A percentile compares a stretch with the other conserved stretches of the same genome.
Conservation (phyloP, 2,329 filamentous ascomycete species). For the Didymella segeticola region DNA sequence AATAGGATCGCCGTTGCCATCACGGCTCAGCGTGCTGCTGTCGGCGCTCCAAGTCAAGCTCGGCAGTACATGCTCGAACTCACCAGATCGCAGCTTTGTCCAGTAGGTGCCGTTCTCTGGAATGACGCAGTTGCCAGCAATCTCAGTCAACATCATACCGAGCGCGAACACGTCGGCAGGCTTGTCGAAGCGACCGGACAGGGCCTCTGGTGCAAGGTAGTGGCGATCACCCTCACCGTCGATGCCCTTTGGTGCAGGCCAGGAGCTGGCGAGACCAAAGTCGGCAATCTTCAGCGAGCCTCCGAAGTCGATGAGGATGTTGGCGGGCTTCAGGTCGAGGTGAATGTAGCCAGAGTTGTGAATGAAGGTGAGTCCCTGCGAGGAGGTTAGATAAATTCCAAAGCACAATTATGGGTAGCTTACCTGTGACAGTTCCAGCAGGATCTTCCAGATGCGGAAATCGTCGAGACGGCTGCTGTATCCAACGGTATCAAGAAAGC, state of each 20-base stretch:
- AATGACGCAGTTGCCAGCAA: constrained; percentile 89
- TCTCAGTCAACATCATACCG: constrained; percentile 92
- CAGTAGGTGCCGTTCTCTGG: constrained; percentile 92
- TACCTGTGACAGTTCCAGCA: constrained; percentile 85
- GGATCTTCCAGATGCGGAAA: constrained; percentile 98
- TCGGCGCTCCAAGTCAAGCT: constrained; percentile 82
- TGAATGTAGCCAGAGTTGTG: constrained; percentile 88
- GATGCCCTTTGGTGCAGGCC: constrained; percentile 77
- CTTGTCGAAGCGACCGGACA: constrained; percentile 85
- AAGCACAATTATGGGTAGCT: constrained; percentile 45
- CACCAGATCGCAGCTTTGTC: constrained; percentile 86
- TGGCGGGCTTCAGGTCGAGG: constrained; percentile 84
- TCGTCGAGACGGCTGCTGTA: constrained; percentile 88
- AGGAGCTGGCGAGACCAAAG: constrained; percentile 80
- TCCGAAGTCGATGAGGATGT: constrained; percentile 81
- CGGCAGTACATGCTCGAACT: constrained; percentile 81
- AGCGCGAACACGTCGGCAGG: constrained; percentile 93
- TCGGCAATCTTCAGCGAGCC: constrained; percentile 85
- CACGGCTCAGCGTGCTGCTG: constrained; percentile 70
- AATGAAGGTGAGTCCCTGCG: constrained; percentile 84
- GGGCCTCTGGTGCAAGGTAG: constrained; percentile 93
- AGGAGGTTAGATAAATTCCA: constrained; percentile 30
- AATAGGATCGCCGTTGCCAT: constrained; percentile 62
- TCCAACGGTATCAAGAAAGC: constrained; percentile 83
- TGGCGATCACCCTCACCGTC: constrained; percentile 95